Percentiles rank a stretch among this genome's conserved stretches.
Evolutionary conservation across 2,329 filamentous ascomycete genomes (phyloP).

Genomic region (Diatrype stigma): DNA sequence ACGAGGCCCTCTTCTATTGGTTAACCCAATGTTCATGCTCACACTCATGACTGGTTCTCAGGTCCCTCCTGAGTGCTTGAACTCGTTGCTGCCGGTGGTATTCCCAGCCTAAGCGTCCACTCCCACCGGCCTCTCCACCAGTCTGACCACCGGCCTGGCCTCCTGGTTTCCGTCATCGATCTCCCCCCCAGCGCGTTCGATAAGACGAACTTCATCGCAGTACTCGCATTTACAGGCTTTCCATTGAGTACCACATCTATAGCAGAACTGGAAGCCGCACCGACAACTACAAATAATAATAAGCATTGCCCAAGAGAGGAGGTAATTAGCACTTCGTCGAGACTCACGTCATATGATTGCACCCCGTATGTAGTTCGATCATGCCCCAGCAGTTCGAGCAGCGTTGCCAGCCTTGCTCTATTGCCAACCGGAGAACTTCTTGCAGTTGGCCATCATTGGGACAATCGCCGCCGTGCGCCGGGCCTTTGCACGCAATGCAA

Average conservation of each 20-base stretch:
- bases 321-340: neutral
- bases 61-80: neutral
- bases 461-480: conserved; percentile 43
- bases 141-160: too few relatives aligned
- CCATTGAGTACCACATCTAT: conserved; percentile 13
- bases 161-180: too few relatives aligned
- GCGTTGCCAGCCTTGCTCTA: conserved; percentile 44
- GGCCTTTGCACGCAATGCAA: conserved; percentile 47
- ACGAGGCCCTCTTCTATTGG: conserved; percentile 4
- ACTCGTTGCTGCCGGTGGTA: neutral
- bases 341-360: conserved; percentile 54
- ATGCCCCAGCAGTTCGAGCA: conserved; percentile 43
- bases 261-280: conserved; percentile 38
- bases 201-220: conserved; percentile 29
- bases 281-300: conserved; percentile 33
- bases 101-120: neutral
- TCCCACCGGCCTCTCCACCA: too few relatives aligned
- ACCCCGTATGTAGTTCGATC: conserved; percentile 47
- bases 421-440: conserved; percentile 36
- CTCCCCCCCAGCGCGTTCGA: conserved; percentile 2
- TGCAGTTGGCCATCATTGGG: conserved; percentile 37
- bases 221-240: conserved; percentile 38
- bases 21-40: neutral
- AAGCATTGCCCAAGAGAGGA: neutral
- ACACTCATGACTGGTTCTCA: neutral